Evolutionary conservation across 2,329 filamentous ascomycete genomes (phyloP).

Genomic region (Diplodia corticola): DNA sequence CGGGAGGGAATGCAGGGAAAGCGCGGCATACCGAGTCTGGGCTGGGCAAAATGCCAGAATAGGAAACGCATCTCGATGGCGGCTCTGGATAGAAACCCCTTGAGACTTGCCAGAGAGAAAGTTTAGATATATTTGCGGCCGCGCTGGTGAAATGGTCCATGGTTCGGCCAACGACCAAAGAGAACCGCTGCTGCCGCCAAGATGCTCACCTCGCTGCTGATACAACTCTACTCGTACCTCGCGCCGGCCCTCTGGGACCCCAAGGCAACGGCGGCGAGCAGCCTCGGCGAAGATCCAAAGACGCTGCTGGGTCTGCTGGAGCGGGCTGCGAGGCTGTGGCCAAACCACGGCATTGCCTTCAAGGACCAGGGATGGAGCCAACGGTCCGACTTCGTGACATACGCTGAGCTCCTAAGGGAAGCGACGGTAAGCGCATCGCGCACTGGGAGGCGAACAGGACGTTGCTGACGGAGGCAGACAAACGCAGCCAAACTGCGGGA

Average conservation of each 20-base stretch:
- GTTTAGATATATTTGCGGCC: not conserved
- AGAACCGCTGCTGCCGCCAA: not conserved
- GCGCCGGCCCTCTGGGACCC: not conserved
- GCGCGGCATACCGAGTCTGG: not conserved
- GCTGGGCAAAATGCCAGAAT: not conserved
- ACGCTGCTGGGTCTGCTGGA: conserved; percentile 15
- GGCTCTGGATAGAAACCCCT: too few relatives aligned
- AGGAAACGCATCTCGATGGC: not conserved
- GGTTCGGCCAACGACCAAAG: too few relatives aligned
- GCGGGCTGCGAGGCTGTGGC: conserved; percentile 12
- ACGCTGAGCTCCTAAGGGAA: conserved; percentile 14
- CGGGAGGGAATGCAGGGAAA: not conserved
- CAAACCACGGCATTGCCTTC: conserved; percentile 12
- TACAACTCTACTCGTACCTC: not conserved
- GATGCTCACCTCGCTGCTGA: not conserved
- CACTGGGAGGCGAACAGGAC: not conserved
- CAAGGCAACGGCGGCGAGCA: not conserved
- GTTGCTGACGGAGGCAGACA: not conserved
- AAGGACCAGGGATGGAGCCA: conserved; percentile 20
- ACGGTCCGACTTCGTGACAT: conserved; percentile 8
- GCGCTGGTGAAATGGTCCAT: not conserved
- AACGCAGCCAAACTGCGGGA: conserved; percentile 17
- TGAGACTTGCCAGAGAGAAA: too few relatives aligned
- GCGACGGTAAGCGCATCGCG: not conserved
- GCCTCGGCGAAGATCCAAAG: conserved; percentile 9